A percentile compares a stretch with the other conserved stretches of the same genome.
phyloP scores from a whole-genome alignment of 305 asterid genomes.

The Fraxinus ornus region DNA sequence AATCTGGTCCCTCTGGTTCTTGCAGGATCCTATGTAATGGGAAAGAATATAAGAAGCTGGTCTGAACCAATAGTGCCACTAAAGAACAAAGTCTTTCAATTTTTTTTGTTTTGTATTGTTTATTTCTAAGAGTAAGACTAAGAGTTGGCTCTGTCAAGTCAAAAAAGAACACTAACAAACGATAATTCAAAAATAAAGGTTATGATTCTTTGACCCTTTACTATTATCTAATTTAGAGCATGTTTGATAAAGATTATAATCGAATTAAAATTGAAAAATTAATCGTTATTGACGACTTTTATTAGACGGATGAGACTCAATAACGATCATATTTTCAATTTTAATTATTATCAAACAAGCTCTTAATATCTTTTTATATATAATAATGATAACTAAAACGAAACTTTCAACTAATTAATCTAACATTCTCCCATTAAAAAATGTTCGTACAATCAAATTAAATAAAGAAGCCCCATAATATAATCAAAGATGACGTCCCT shows the following conservation, averaged over 20 bases:
- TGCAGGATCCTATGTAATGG: slow-evolving; percentile 51
- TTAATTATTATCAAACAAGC: too few relatives aligned
- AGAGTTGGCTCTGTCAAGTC: slow-evolving; percentile 1
- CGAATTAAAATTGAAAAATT: too few relatives aligned
- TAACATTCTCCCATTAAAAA: neutral
- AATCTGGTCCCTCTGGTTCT: slow-evolving; percentile 19
- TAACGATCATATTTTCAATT: too few relatives aligned
- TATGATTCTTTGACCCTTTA: slow-evolving; percentile 34
- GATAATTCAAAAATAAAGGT: neutral
- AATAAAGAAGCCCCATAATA: slow-evolving; percentile 13
- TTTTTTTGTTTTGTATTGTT: neutral
- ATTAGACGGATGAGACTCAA: too few relatives aligned
- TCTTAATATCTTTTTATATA: too few relatives aligned
- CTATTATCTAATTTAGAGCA: neutral
- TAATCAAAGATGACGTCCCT: slow-evolving; percentile 51
- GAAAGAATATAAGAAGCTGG: slow-evolving; percentile 52
- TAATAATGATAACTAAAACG: neutral
- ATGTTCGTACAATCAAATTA: neutral
- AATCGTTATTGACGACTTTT: too few relatives aligned
- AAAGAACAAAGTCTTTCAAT: neutral
- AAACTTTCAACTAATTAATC: neutral
- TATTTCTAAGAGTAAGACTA: neutral
- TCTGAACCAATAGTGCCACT: slow-evolving; percentile 27
- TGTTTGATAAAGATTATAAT: too few relatives aligned
- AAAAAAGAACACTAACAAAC: neutral